Evolutionary conservation across 2,329 filamentous ascomycete genomes (phyloP).

Genomic region (Trichoderma gracile): DNA sequence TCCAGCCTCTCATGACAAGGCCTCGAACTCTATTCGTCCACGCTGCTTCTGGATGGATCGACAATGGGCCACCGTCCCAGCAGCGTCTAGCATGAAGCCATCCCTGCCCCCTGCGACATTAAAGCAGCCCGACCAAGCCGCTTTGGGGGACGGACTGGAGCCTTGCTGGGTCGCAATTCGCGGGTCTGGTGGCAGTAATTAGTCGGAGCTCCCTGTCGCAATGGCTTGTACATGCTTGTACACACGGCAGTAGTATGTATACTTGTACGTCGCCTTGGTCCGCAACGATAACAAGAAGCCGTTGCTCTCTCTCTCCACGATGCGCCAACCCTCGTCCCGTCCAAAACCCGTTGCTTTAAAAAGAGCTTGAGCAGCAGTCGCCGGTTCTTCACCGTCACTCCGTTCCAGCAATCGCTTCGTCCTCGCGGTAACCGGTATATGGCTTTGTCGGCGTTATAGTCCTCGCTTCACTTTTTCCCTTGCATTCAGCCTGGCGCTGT

Average conservation of each 20-base stretch:
- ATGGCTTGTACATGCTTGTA: conserved; percentile 2
- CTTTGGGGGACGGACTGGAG: conserved; percentile 13
- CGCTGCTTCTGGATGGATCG: conserved; percentile 19
- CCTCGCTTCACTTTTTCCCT: neutral
- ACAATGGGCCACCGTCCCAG: conserved; percentile 21
- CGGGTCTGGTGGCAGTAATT: conserved; percentile 23
- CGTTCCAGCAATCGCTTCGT: conserved; percentile 8
- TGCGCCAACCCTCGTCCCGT: conserved; percentile 19
- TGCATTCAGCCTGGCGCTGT: conserved; percentile 22
- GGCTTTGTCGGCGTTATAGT: conserved; percentile 21
- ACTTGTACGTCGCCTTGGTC: conserved; percentile 17
- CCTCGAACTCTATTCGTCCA: conserved; percentile 17
- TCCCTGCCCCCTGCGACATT: conserved; percentile 25
- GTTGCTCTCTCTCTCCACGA: conserved; percentile 16
- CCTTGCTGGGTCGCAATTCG: conserved; percentile 25
- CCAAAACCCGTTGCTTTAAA: neutral
- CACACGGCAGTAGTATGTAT: neutral
- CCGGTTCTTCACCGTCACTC: conserved; percentile 1
- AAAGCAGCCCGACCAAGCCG: conserved; percentile 18
- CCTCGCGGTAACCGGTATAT: conserved; percentile 11
- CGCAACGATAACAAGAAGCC: conserved; percentile 13
- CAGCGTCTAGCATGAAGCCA: conserved; percentile 14
- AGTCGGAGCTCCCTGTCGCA: conserved; percentile 25
- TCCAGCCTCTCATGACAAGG: conserved; percentile 11
- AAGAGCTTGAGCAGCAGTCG: conserved; percentile 13